phyloP scores from a whole-genome alignment of 257 asterid genomes.

The Linaria vulgaris region DNA sequence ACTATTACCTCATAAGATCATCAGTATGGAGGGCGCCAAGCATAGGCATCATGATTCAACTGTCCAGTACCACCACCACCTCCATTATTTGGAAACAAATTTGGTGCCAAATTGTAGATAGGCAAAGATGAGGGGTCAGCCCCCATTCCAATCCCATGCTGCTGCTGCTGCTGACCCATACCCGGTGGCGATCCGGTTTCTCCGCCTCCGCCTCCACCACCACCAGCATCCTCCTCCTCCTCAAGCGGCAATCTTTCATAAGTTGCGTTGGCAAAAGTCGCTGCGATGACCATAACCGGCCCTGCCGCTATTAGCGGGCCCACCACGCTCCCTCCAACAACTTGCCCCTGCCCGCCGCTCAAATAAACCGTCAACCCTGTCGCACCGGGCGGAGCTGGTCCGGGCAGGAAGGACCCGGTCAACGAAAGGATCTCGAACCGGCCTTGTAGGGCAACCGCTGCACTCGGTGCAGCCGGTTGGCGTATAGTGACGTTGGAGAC shows the following conservation, averaged over 20 bases:
- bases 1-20: not conserved
- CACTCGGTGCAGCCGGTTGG: constrained; percentile 39
- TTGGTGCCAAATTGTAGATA: constrained; percentile 42
- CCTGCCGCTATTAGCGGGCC: constrained; percentile 45
- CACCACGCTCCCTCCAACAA: constrained; percentile 45
- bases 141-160: constrained; percentile 29
- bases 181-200: constrained; percentile 31
- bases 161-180: constrained; percentile 27
- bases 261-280: constrained; percentile 42
- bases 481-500: constrained; percentile 44
- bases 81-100: constrained; percentile 40
- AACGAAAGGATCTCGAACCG: constrained; percentile 42
- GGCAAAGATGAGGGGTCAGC: constrained; percentile 36
- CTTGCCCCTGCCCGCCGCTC: constrained; percentile 43
- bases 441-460: constrained; percentile 42
- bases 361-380: constrained; percentile 42
- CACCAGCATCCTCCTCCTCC: constrained; percentile 40
- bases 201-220: constrained; percentile 22
- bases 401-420: constrained; percentile 43
- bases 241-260: constrained; percentile 46
- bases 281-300: constrained; percentile 45
- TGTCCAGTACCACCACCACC: too few relatives aligned
- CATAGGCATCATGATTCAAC: constrained; percentile 46
- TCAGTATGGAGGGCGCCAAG: constrained; percentile 46
- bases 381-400: constrained; percentile 42